A percentile compares a stretch with the other conserved stretches of the same genome.
These are phyloP conservation scores for Verticillium zaregamsianum DNA, from an alignment of 2,329 filamentous ascomycete genomes.

Conservation along the genomic window DNA sequence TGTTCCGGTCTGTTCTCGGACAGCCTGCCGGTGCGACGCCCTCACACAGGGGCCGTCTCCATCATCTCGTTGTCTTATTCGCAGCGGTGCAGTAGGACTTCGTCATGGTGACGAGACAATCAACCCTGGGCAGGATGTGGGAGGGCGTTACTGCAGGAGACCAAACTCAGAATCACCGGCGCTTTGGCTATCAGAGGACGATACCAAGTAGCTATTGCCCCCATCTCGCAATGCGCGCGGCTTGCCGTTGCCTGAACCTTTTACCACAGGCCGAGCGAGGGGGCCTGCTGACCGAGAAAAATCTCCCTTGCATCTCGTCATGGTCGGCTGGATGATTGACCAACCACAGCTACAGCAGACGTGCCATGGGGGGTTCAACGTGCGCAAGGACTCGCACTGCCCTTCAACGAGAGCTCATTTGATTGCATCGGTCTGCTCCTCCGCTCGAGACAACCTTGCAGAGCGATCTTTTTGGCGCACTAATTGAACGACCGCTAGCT, in stretches of 20 bases:
- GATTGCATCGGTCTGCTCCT: background rate
- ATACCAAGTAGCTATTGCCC: background rate
- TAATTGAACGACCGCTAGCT: background rate
- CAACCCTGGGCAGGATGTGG: background rate
- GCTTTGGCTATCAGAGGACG: background rate
- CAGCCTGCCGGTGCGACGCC: background rate
- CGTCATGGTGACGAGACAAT: background rate
- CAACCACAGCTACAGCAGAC: background rate
- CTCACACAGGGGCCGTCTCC: background rate
- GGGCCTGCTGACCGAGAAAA: background rate
- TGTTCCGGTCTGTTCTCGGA: background rate
- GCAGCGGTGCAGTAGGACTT: background rate
- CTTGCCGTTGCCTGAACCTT: background rate
- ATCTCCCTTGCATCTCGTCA: background rate
- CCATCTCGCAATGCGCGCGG: background rate
- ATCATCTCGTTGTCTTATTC: background rate
- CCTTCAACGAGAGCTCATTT: background rate
- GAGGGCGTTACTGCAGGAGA: background rate
- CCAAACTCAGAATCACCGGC: background rate
- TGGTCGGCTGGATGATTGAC: background rate
- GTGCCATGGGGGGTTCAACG: background rate
- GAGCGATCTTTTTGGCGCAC: background rate
- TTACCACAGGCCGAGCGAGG: background rate
- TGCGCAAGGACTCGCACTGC: background rate
- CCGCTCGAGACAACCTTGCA: background rate